These are phyloP conservation scores for Rhizomucor pusillus DNA, from an alignment of 371 early-diverging fungal species.

Conservation along the genomic window DNA sequence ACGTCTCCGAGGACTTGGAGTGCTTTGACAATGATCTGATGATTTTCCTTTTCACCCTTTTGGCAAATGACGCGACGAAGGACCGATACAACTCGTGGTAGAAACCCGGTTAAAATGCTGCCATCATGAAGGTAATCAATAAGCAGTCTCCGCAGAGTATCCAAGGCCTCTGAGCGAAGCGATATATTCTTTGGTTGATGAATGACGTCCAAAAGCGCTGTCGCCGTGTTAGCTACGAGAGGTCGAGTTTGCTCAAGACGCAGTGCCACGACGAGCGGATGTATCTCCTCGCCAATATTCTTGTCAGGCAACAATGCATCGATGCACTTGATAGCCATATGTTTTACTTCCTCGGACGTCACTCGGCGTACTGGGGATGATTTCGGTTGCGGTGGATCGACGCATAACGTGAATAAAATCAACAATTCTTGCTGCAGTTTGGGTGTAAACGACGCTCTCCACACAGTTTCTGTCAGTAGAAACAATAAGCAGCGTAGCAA, in stretches of 20 bases:
- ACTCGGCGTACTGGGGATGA: conserved; percentile 2
- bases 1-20: conserved; percentile 38
- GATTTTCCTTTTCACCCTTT: conserved; percentile 49
- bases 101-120: conserved; percentile 30
- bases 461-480: conserved; percentile 19
- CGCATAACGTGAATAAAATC: conserved; percentile 21
- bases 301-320: conserved; percentile 23
- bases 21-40: conserved; percentile 34
- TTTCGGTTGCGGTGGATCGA: conserved; percentile 8
- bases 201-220: conserved; percentile 31
- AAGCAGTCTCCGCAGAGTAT: conserved; percentile 25
- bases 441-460: conserved; percentile 13
- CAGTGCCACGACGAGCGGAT: neutral
- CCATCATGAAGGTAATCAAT: conserved; percentile 29
- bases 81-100: conserved; percentile 47
- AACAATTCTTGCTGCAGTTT: conserved; percentile 24
- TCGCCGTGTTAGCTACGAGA: conserved; percentile 21
- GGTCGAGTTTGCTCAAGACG: conserved; percentile 2
- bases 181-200: conserved; percentile 26
- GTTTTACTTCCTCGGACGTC: conserved; percentile 37
- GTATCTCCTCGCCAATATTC: neutral
- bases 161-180: conserved; percentile 36
- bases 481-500: conserved; percentile 20
- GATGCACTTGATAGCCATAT: conserved; percentile 33
- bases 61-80: conserved; percentile 35